Base-by-base conservation (phyloP, 192 early-diverging fungal species). In the Podila epicladia region DNA sequence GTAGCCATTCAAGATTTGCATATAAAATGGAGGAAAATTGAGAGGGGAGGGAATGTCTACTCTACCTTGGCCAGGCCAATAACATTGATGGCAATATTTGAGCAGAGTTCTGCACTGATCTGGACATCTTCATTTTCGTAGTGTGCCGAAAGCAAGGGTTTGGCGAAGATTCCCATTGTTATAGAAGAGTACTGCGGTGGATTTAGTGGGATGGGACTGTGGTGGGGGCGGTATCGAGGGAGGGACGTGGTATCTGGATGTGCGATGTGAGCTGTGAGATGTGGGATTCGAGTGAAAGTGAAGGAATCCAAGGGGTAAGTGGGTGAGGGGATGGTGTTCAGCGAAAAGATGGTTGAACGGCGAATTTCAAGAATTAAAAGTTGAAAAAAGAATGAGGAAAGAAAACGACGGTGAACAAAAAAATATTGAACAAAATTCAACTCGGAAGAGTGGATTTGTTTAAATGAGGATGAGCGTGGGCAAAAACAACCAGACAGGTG, bases 51-150 rank as follows among this genome's bases (percentile, higher is more conserved):
- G 26, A 65, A 8, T 29, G 64, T 45, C 45, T 26, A 35, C 7
- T 60, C 37, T 80, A 80, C 77, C 77, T 80, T 80, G 29, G 77
- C 77, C 11, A 73, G 71, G 22, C 77, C 77, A 22, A 80, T 67
- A 24, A 80, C 71, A 1, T 69, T 69, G 55, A 80, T 62, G 31
- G 70, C 32, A 24, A 80, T 80, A 31, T 80, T 80, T 7, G 71
- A 55, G 62, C 77, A 80, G 15, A 80, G 62, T 32, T 80, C 77
- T 37, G 77, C 71, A n/a, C 77, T 80, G 77, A 80, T 80, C 60
- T 80, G 77, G 5, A 80, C 77, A 53, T 80, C 77, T 35, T 80
- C 77, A 33, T 80, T 80, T 13, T 80, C 77, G 50, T 69, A 80
- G 0, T 35, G 65, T 35, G 66, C 77, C 29, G 71, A 48, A 17